A percentile compares a stretch with the other conserved stretches of the same genome.
Evolutionary conservation across 129 eudicot genomes (phyloP).

Genomic region (Cynara cardunculus): DNA sequence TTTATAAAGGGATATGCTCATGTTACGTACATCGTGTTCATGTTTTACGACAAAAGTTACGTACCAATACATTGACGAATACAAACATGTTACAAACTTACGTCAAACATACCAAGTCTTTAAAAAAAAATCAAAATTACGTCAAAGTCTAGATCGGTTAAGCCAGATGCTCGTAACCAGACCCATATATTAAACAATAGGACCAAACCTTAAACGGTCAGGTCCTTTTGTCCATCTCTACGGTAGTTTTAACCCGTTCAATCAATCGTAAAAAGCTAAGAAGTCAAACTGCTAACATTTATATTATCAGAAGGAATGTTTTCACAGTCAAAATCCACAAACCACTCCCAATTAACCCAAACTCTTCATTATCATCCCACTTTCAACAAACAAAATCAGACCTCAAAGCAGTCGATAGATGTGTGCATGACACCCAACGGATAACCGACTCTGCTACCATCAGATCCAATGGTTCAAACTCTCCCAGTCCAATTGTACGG

Average conservation of each 20-base stretch:
- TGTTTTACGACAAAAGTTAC: no score
- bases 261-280: background rate
- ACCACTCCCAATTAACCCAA: background rate
- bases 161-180: background rate
- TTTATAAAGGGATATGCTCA: no score
- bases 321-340: conserved; percentile 12
- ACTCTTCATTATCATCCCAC: conserved; percentile 3
- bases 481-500: conserved; percentile 83
- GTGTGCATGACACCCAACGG: conserved; percentile 86
- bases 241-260: background rate
- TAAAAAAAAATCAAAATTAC: no score
- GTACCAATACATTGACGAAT: no score
- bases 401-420: conserved; percentile 62
- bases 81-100: no score
- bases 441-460: conserved; percentile 76
- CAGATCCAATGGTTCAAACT: conserved; percentile 63
- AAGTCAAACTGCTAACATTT: background rate
- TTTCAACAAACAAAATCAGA: conserved; percentile 70
- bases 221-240: conserved; percentile 11
- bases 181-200: background rate
- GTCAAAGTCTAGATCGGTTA: background rate
- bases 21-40: no score
- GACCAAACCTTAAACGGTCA: background rate
- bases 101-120: no score
- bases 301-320: conserved; percentile 1